Base-by-base conservation (phyloP, 345 rosid species). In the Brassica cretica region DNA sequence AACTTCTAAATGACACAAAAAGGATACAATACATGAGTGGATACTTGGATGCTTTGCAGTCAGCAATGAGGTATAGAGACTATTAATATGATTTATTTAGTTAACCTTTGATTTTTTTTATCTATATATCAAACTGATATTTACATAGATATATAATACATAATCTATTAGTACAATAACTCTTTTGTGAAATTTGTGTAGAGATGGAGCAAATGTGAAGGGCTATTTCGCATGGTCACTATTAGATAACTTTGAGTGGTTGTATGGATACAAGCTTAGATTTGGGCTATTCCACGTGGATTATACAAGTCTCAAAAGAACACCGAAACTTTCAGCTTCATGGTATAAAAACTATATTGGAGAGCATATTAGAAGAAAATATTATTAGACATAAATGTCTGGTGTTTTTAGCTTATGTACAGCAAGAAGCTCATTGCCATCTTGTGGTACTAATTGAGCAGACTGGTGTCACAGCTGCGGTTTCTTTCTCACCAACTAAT, bases 161-260 rank as follows among this genome's bases (percentile, higher is more conserved):
- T 27, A 68, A 8, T 19, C 8, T 44, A 44, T 44, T 30, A 41
- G 46, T 39, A 25, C 0, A 25, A 2, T 75, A 25, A 41, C 19
- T 24, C 0, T 9, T 37, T 70, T 53, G 30, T 49, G 64, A 35
- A 4, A 5, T 68, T 51, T 35, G 12, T 30, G 55, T 76, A 86
- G 89, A 80, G 82, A 88, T 69, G 95, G 93, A 72, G 95, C 88
- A 82, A 91, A 91, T 74, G 88, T 91, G 39, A 77, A 90, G 79
- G 92, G 97, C 0, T 93, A 91, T 73, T 90, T 89, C 12, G 79
- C 82, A 8, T 91, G 97, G 97, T 88, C 95, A 16, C 78, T 93
- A 82, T 86, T 91, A 5, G 97, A 93, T 81, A 84, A 89, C 27
- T 91, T 89, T 21, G 98, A 93, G 79, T 91, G 97, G 93, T 64